Evolutionary conservation across 306 rosid species (phyloP), one percentile per base, ranked within the genome.

Genomic region (Sindora glabra): DNA sequence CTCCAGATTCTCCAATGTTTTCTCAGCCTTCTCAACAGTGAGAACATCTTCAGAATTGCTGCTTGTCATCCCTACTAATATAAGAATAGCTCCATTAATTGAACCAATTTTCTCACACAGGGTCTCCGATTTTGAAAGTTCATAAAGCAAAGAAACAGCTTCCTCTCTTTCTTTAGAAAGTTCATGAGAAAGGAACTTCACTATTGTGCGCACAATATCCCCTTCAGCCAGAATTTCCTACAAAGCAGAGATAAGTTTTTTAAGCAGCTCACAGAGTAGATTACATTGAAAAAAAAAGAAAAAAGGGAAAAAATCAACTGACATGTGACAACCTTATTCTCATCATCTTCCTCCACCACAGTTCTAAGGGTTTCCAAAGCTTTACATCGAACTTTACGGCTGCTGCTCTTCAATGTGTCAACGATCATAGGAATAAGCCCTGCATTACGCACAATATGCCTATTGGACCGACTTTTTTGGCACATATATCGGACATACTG

Each of bases 21-120:
- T 80, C 0, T 84, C 87, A 23, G 97, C 97, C 64, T 80, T 86
- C 65, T 80, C 87, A 51, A 89, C 86, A 5, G 94, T 86, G 59
- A 68, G 57, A 61, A 86, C 33, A 70, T 94, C 83, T 75, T 89
- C 95, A 8, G 99, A 89, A 16, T 86, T 84, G 80, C 99, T 94
- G 75, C 86, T 84, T 65, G 95, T 78, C 97, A 89, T 94, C 72
- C 99, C 96, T 64, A 94, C 95, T 74, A 94, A 73, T 62, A 94
- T 86, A 61, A 94, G 95, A 82, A 89, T 94, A 25, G 95, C 90
- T 59, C 99, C 99, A 56, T 81, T 86, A 67, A 89, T 34, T 64
- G 99, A 84, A 71, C 99, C 99, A 63, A 94, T 80, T 83, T 84
- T 86, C 83, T 84, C 97, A 65, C 94, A 86, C 32, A 94, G 74